These are phyloP conservation scores for Clarireedia paspali DNA, from an alignment of 2,329 filamentous ascomycete genomes.

Conservation along the genomic window DNA sequence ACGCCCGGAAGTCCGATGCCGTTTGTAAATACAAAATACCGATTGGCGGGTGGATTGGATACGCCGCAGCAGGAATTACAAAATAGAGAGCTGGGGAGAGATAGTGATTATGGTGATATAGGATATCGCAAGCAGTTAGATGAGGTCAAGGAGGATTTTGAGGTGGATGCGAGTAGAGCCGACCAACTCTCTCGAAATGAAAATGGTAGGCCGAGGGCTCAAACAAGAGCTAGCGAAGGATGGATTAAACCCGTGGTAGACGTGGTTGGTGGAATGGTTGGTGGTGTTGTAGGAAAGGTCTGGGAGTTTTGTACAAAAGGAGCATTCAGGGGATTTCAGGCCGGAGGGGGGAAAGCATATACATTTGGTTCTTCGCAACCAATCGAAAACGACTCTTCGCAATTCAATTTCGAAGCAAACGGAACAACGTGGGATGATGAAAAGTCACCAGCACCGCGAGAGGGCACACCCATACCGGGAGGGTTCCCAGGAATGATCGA, in stretches of 20 bases:
- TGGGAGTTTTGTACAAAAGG: slow-evolving; percentile 71
- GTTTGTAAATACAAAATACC: slow-evolving; percentile 44
- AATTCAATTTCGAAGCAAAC: slow-evolving; percentile 1
- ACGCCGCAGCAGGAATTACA: slow-evolving; percentile 32
- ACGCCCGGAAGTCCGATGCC: slow-evolving; percentile 31
- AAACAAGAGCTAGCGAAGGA: not conserved
- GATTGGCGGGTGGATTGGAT: slow-evolving; percentile 42
- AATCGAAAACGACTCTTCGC: too few species aligned
- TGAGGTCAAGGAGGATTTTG: slow-evolving; percentile 7
- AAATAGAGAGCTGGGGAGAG: slow-evolving; percentile 16
- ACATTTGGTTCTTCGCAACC: slow-evolving; percentile 1
- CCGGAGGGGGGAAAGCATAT: slow-evolving; percentile 72
- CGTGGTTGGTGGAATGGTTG: slow-evolving; percentile 58
- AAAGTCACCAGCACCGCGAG: slow-evolving; percentile 5
- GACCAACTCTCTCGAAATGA: slow-evolving; percentile 7
- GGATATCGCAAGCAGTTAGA: slow-evolving; percentile 30
- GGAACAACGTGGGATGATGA: slow-evolving; percentile 17
- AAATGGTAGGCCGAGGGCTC: not conserved
- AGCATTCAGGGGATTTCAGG: slow-evolving; percentile 74
- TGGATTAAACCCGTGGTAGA: slow-evolving; percentile 34
- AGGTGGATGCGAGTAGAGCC: not conserved
- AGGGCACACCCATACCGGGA: not conserved
- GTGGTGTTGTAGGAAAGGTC: slow-evolving; percentile 64
- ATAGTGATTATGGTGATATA: slow-evolving; percentile 31
- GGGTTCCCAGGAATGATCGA: not conserved